phyloP scores from a whole-genome alignment of 2,329 filamentous ascomycete genomes.

The Diaporthe sp. region DNA sequence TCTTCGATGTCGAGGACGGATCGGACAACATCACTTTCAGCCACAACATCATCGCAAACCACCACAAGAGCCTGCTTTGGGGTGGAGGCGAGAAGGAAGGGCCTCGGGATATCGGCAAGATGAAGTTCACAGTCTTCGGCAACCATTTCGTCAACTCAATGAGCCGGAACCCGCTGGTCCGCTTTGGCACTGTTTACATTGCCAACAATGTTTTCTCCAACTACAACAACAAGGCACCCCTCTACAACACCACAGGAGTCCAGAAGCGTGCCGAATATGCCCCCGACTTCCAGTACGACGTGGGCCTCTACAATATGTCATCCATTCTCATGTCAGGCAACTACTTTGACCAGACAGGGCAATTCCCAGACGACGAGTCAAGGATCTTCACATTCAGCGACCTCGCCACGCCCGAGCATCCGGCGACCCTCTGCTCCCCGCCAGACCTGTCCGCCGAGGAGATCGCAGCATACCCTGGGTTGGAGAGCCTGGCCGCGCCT shows the following conservation, averaged over 20 bases:
- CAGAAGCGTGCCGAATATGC: not conserved
- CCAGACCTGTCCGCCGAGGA: conserved; percentile 23
- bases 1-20: conserved; percentile 27
- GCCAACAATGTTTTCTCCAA: conserved; percentile 28
- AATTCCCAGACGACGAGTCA: conserved; percentile 9
- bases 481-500: not conserved
- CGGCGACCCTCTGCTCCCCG: conserved; percentile 26
- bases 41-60: conserved; percentile 34
- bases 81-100: conserved; percentile 31
- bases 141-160: conserved; percentile 36
- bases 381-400: conserved; percentile 24
- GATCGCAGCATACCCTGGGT: not conserved
- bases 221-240: conserved; percentile 18
- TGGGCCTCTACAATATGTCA: conserved; percentile 31
- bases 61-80: conserved; percentile 31
- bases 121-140: conserved; percentile 26
- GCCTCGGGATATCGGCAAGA: conserved; percentile 22
- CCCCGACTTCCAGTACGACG: conserved; percentile 28
- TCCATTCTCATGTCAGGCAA: conserved; percentile 29
- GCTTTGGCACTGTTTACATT: conserved; percentile 29
- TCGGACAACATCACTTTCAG: conserved; percentile 32
- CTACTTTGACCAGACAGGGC: conserved; percentile 29
- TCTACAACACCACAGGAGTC: not conserved
- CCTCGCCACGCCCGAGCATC: conserved; percentile 10
- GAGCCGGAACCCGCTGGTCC: conserved; percentile 33